These are phyloP conservation scores for Agrostemma githago DNA, from an alignment of 148 eudicot species.

Conservation along the genomic window DNA sequence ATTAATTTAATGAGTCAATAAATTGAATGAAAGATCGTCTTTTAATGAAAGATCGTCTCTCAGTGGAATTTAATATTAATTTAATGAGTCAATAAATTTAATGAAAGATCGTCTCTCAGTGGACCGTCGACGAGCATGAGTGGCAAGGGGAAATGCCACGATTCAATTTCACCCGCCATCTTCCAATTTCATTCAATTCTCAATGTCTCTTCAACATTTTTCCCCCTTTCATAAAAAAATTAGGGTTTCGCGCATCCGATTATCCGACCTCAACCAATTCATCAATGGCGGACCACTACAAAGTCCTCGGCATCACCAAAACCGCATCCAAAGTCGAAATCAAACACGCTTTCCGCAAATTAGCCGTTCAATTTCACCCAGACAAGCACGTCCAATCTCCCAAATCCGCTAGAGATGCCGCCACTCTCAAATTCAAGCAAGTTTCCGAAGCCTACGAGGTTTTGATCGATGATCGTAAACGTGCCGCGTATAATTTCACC, in stretches of 20 bases:
- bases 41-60: too few species aligned
- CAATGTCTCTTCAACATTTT: background rate
- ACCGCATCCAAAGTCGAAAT: slow-evolving; percentile 64
- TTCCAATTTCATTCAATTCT: too few species aligned
- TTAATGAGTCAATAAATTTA: too few species aligned
- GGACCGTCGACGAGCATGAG: background rate
- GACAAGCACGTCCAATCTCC: slow-evolving; percentile 72
- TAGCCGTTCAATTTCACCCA: slow-evolving; percentile 84
- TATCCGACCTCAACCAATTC: background rate
- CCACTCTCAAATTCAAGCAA: slow-evolving; percentile 65
- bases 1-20: too few species aligned
- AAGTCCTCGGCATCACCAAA: slow-evolving; percentile 45
- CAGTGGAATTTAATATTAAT: too few species aligned
- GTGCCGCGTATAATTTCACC: slow-evolving; percentile 55
- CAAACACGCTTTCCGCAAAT: slow-evolving; percentile 65
- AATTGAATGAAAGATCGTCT: too few species aligned
- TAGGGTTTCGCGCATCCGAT: background rate
- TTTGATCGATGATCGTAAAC: slow-evolving; percentile 72
- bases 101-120: too few species aligned
- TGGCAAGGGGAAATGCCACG: background rate
- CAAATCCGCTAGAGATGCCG: slow-evolving; percentile 43
- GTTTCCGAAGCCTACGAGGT: slow-evolving; percentile 83
- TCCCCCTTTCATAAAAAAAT: background rate
- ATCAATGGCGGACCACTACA: slow-evolving; percentile 66
- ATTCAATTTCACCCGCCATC: slow-evolving; percentile 1